These are phyloP conservation scores for Arabis hirsuta DNA, from an alignment of 345 rosid species.

Conservation along the genomic window DNA sequence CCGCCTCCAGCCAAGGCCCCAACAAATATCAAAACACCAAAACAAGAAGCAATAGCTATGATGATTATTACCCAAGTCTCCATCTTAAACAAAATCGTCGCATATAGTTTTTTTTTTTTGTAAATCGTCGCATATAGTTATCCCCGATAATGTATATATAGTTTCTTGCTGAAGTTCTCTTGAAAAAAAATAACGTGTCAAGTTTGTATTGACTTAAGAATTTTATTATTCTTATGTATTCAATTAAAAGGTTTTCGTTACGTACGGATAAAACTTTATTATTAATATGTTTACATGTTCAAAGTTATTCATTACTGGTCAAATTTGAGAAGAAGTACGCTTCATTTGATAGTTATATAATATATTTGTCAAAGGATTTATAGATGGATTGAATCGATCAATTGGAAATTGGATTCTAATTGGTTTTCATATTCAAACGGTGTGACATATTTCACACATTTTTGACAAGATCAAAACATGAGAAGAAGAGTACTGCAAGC, in stretches of 20 bases:
- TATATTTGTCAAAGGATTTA: neutral
- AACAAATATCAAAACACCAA: slow-evolving; percentile 4
- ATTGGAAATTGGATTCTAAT: slow-evolving; percentile 5
- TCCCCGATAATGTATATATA: slow-evolving; percentile 8
- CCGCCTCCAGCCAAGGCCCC: slow-evolving; percentile 13
- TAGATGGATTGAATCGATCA: slow-evolving; percentile 13
- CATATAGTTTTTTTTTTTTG: neutral
- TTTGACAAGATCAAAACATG: slow-evolving; percentile 4
- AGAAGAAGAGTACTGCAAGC: slow-evolving; percentile 10
- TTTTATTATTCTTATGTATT: neutral
- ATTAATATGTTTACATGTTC: neutral
- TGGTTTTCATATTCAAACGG: neutral
- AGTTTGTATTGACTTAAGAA: slow-evolving; percentile 25
- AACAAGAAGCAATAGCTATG: slow-evolving; percentile 21
- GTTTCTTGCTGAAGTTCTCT: neutral
- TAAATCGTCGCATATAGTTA: neutral
- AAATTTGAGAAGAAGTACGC: neutral
- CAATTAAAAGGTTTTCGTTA: neutral
- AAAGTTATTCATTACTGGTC: neutral
- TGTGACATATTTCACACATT: slow-evolving; percentile 4
- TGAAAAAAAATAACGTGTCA: slow-evolving; percentile 22
- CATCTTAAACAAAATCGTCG: slow-evolving; percentile 19
- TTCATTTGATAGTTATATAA: neutral
- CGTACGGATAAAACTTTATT: neutral
- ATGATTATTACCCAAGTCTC: slow-evolving; percentile 22